Base-by-base conservation (phyloP, 2,329 filamentous ascomycete species). In the Hypoxylon sp. region DNA sequence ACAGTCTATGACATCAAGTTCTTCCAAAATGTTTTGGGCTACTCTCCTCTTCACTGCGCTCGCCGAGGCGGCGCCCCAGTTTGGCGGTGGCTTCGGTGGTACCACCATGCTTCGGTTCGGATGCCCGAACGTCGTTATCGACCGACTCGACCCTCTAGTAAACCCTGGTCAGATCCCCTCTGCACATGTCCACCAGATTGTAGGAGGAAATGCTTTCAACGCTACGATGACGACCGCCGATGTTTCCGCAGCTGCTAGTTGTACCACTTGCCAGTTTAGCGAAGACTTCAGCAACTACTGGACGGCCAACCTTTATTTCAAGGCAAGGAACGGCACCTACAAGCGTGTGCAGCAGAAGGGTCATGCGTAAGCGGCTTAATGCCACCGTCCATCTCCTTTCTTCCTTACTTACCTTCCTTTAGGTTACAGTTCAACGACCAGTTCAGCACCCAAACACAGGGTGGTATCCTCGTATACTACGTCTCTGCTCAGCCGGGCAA, bases 101-200 rank as follows among this genome's bases (percentile, higher is more conserved):
- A 55, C 71, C 19, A 79, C 77, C 7, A 75, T 76, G 70, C 65
- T 77, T 52, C 75, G 75, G 30, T 77, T 77, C 51, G 74, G 87
- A 75, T 86, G 84, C 75, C 84, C 85, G 32, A 81, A 83, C 69
- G 81, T 86, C 65, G 87, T 86, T 63, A 80, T 88, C 57, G 78
- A 80, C 68, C 73, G 78, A 0, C 70, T 79, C 25, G 78, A 79
- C 65, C 78, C 78, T 3, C 73, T 79, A 5, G 78, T 79, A 48
- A 79, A 79, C 72, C 78, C 78, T 4, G 86, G 86, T 3, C 60
- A 69, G 13, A 79, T 86, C 45, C 84, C 86, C 3, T 82, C 85
- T 4, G 77, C 79, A 5, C 87, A 89, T 76, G 81, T 87, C 7
- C 87, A 89, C 74, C 86, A 84, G 53, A 84, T 89, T 62, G 82